A percentile compares a stretch with the other conserved stretches of the same genome.
Conservation (phyloP, 164 flowering plant genomes). For the Malania oleifera region DNA sequence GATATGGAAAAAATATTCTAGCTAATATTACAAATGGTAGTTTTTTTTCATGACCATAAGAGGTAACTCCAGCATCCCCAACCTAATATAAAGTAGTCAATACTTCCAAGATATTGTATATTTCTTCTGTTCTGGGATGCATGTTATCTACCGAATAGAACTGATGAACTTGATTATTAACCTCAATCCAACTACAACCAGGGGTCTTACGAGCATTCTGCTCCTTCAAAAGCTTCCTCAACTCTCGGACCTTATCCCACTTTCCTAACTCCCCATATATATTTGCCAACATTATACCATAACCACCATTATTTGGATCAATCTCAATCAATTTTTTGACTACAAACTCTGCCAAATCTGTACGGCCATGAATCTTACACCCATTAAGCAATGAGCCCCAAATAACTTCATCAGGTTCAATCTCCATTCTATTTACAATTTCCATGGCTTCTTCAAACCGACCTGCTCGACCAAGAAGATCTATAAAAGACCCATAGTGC, state of each 20-base stretch:
- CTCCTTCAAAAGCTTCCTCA: slow-evolving; percentile 43
- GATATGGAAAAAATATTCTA: no score
- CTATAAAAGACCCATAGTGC: slow-evolving; percentile 64
- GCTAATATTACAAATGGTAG: no score
- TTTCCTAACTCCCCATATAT: slow-evolving; percentile 54
- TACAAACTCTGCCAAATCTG: slow-evolving; percentile 56
- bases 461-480: slow-evolving; percentile 67
- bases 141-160: slow-evolving; percentile 50
- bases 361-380: slow-evolving; percentile 44
- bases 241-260: slow-evolving; percentile 56
- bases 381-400: slow-evolving; percentile 73
- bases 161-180: slow-evolving; percentile 51
- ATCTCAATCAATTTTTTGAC: slow-evolving; percentile 44
- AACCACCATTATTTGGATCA: slow-evolving; percentile 58
- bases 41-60: no score
- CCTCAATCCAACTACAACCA: slow-evolving; percentile 83
- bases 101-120: slow-evolving; percentile 32
- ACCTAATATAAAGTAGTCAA: neutral
- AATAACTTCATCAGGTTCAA: slow-evolving; percentile 54
- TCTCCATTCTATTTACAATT: slow-evolving; percentile 43
- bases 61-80: neutral
- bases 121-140: slow-evolving; percentile 45
- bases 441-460: slow-evolving; percentile 50
- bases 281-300: slow-evolving; percentile 59
- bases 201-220: slow-evolving; percentile 45